Evolutionary conservation across 1,139 yeast species (phyloP), one percentile per base, ranked within the genome.

Genomic region (Sugiyamaella xylanicola): DNA sequence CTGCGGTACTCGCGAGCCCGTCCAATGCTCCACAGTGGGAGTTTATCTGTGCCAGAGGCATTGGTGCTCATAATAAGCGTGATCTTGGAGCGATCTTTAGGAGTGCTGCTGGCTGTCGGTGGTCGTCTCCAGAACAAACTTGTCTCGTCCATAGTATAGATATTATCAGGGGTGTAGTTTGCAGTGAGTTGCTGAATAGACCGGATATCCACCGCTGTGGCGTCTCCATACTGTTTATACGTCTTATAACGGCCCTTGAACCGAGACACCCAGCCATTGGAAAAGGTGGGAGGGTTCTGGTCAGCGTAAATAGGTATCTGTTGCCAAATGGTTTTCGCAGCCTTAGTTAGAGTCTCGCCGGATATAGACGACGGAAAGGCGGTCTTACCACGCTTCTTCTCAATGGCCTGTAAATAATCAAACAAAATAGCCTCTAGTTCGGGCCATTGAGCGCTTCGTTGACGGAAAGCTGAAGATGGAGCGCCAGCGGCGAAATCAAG

Each of bases 91-190:
- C 46, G 36, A 39, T 54, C 57, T 17, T 40, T 41, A 29, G 54
- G 15, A 1, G 39, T 37, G 15, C 29, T 40, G 15, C 35, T 39
- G 4, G 37, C 36, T 19, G 51, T 40, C 7, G 57, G 57, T 2
- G 51, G 46, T 11, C 54, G 40, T 15, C 50, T 36, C 57, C 57
- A 54, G 41, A 45, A 54, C 16, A 54, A 27, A 21, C 52, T 52
- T 2, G 57, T 54, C 21, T 54, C 57, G 37, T 54, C 57, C 57
- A 54, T 54, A 29, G 57, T 47, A 37, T 54, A 54, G 21, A 54
- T 54, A 19, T 27, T 49, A 17, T 54, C 57, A 9, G 44, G 49
- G 7, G 57, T 21, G 16, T 40, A 54, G n/a, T 32, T 41, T n/a
- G 37, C 45, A 20, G 57, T 50, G n/a, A 54, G 44, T 20, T 27